Percentiles rank a stretch among this genome's conserved stretches.
Evolutionary conservation across 2,329 filamentous ascomycete genomes (phyloP).

Genomic region (Akanthomyces lecanii): DNA sequence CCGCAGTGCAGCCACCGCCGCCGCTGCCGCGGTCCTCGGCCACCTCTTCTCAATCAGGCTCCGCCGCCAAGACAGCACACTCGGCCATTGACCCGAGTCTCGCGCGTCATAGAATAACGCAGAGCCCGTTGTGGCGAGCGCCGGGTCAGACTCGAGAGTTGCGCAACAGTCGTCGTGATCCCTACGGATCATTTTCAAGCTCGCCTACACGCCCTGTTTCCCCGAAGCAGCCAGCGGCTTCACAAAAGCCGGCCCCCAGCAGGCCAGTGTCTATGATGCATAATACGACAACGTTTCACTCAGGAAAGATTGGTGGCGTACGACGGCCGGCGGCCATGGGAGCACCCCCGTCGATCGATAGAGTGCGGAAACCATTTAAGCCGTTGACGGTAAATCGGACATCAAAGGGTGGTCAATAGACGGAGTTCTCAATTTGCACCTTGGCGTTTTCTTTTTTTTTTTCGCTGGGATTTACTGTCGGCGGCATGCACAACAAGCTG

Average conservation of each 20-base stretch:
- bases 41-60: constrained; percentile 27
- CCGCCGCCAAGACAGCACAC: constrained; percentile 22
- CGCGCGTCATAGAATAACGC: constrained; percentile 40
- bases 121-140: constrained; percentile 31
- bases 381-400: constrained; percentile 50
- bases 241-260: constrained; percentile 25
- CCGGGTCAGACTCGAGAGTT: constrained; percentile 27
- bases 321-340: constrained; percentile 43
- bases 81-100: constrained; percentile 29
- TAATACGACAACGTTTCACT: constrained; percentile 46
- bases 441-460: not conserved
- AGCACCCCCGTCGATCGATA: constrained; percentile 46
- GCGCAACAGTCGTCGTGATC: constrained; percentile 32
- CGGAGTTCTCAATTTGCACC: too few relatives aligned
- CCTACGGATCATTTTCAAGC: constrained; percentile 57
- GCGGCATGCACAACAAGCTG: too few relatives aligned
- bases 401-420: not conserved
- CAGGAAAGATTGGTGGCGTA: constrained; percentile 34
- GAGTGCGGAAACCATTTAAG: constrained; percentile 53
- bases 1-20: constrained; percentile 13
- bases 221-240: constrained; percentile 22
- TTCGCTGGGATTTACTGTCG: not conserved
- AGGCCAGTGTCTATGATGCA: constrained; percentile 44
- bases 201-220: constrained; percentile 41
- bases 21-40: constrained; percentile 17